These are phyloP conservation scores for Phytopythium montanum DNA, from an alignment of 352 stramenopile species.

Conservation along the genomic window DNA sequence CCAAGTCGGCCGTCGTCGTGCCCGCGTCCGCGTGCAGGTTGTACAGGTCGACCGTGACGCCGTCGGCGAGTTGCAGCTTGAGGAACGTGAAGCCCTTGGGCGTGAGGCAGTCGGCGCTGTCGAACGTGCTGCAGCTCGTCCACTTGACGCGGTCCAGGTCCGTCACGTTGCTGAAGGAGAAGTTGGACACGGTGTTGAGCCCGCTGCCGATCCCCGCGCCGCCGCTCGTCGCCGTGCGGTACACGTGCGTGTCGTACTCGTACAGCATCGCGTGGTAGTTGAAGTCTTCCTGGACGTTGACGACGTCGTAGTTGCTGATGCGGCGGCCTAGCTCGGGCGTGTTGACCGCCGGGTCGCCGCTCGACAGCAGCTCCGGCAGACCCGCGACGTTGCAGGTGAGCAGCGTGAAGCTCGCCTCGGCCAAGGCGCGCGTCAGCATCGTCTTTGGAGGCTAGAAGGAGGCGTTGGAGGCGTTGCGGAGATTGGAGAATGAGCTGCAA, in stretches of 20 bases:
- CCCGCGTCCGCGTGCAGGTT: constrained; percentile 50
- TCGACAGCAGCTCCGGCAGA: constrained; percentile 39
- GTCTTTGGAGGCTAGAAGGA: not conserved
- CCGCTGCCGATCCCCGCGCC: constrained; percentile 39
- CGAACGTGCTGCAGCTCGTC: constrained; percentile 37
- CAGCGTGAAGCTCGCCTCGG: constrained; percentile 5
- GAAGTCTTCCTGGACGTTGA: constrained; percentile 41
- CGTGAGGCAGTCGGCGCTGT: constrained; percentile 48
- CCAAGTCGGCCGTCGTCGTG: constrained; percentile 21
- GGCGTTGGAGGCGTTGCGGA: not conserved
- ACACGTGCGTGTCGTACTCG: constrained; percentile 32
- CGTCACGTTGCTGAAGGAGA: constrained; percentile 30
- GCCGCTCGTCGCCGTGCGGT: constrained; percentile 42
- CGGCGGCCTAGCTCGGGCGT: constrained; percentile 43
- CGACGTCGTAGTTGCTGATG: constrained; percentile 28
- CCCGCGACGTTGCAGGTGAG: constrained; percentile 46
- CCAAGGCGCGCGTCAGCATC: constrained; percentile 2
- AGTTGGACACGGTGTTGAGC: constrained; percentile 45
- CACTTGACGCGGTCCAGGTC: constrained; percentile 41
- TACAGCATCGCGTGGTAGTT: constrained; percentile 44
- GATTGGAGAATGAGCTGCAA: not conserved
- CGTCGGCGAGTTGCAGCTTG: constrained; percentile 36
- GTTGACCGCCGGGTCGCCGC: constrained; percentile 35
- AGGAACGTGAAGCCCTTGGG: constrained; percentile 52
- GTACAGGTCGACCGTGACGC: constrained; percentile 41